Evolutionary conservation across 768 basidiomycete genomes (phyloP), one percentile per base, ranked within the genome.

Genomic region (Suillus tomentosus): DNA sequence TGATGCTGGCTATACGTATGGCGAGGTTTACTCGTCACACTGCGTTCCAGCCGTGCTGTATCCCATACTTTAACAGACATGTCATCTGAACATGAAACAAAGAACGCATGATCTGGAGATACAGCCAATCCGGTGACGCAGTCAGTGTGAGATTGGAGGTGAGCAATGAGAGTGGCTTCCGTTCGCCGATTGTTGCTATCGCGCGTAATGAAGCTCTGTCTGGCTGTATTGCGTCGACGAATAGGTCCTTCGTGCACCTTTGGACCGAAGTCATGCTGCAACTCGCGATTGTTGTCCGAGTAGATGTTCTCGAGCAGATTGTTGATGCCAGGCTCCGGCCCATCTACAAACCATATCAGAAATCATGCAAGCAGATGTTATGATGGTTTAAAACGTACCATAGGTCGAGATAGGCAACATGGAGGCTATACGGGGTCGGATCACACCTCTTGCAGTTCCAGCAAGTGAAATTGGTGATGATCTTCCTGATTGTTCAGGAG

Each of bases 11-110:
- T 79, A 72, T 90, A 89, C 2, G 88, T 89, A 71, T 90, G 84
- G 67, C 90, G 74, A 62, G 86, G 87, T 79, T 93, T 93, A 73
- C 91, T 90, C 24, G 95, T 94, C 19, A 97, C 93, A 75, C 95
- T 98, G 63, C 96, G 84, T 72, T 98, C 96, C 53, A 99, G 81
- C n/a, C 95, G 82, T 9, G 93, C 91, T 1, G 95, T 91, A 67
- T 94, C 91, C 95, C 95, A 97, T 48, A 92, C 83, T 74, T 95
- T 96, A 71, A 96, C 88, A 0, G 92, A 95, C 79, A 92, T 93
- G 76, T 99, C 96, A 66, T 99, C 89, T 0, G 95, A 96, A 43
- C 92, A 88, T 0, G 96, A 94, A 4, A 96, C 88, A 68, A 99
- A 98, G 81, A 97, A 99, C 73, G 89, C 79, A 70, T 97, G 94